Base-by-base conservation (phyloP, 2,329 filamentous ascomycete genomes). In the Alternaria gansuensis region DNA sequence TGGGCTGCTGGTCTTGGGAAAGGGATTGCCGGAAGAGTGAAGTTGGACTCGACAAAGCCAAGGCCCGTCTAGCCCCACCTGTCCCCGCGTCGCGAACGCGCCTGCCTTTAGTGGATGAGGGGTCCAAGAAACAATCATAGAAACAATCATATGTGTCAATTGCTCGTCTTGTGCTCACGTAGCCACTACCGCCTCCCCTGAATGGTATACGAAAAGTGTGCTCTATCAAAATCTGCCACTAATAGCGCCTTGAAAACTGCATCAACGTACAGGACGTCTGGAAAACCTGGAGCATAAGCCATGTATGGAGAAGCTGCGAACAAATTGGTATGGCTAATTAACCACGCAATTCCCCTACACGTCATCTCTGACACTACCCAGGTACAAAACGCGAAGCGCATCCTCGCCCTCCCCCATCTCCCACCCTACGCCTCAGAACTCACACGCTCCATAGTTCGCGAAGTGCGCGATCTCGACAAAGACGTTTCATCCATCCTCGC, bases 351-450 rank as follows among this genome's bases (percentile, higher is more conserved):
- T 6, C 26, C 8, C 5, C 26, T 28, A 28, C 26, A 8, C 8
- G 2, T 5, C 8, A 28, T 28, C 26, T 28, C 56, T 60, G 55
- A 59, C 26, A 46, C 9, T 9, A 34, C 33, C 40, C 64, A 97
- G 92, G 93, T 96, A 69, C 90, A 94, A 82, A 91, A 98, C 83
- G 95, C 95, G 77, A 98, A 98, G 84, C 88, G 95, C 75, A 96
- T 91, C 17, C 92, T 95, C 78, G 90, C 91, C 65, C 87, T 99
- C 55, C 82, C 88, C 31, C 88, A 96, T 75, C 86, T 99, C 3
- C 95, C 95, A 0, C 89, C 93, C 3, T 98, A 98, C 77, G 93
- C 96, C 78, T 90, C 93, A 28, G 95, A 98, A 74, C 85, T 96
- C 43, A 92, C 98, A 54, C 93, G 93, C 57, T 87, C 88, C 21